Conservation (phyloP, 306 rosid genomes). For the Notholithocarpus densiflorus region DNA sequence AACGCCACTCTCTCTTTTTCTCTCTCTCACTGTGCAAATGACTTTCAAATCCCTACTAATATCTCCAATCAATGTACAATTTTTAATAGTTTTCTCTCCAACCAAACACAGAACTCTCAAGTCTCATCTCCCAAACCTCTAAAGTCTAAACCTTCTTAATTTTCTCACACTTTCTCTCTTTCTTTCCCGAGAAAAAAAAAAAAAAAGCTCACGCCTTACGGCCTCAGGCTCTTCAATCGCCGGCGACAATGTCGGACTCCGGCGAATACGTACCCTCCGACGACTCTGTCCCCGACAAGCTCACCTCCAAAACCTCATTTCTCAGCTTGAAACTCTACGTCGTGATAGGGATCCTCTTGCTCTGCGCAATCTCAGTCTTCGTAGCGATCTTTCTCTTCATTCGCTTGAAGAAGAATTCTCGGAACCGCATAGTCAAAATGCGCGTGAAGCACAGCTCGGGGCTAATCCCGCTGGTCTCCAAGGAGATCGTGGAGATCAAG, state of each 20-base stretch:
- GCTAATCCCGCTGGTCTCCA: slow-evolving; percentile 64
- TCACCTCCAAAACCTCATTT: slow-evolving; percentile 32
- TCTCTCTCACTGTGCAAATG: neutral
- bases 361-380: slow-evolving; percentile 29
- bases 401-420: slow-evolving; percentile 33
- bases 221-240: neutral
- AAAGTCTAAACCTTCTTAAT: neutral
- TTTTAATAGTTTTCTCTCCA: slow-evolving; percentile 9
- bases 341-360: slow-evolving; percentile 37
- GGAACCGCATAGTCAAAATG: slow-evolving; percentile 36
- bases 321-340: slow-evolving; percentile 50
- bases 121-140: neutral
- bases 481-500: slow-evolving; percentile 72
- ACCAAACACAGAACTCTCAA: slow-evolving; percentile 20
- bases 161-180: neutral
- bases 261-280: slow-evolving; percentile 21
- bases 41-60: slow-evolving; percentile 15
- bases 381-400: slow-evolving; percentile 52
- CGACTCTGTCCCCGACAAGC: slow-evolving; percentile 30
- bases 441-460: slow-evolving; percentile 77
- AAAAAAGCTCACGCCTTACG: neutral
- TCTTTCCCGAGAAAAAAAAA: slow-evolving; percentile 3
- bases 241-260: slow-evolving; percentile 54
- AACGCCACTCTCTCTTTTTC: slow-evolving; percentile 27
- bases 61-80: neutral